Conservation (phyloP, 2,329 filamentous ascomycete genomes). For the Alternaria viburni region DNA sequence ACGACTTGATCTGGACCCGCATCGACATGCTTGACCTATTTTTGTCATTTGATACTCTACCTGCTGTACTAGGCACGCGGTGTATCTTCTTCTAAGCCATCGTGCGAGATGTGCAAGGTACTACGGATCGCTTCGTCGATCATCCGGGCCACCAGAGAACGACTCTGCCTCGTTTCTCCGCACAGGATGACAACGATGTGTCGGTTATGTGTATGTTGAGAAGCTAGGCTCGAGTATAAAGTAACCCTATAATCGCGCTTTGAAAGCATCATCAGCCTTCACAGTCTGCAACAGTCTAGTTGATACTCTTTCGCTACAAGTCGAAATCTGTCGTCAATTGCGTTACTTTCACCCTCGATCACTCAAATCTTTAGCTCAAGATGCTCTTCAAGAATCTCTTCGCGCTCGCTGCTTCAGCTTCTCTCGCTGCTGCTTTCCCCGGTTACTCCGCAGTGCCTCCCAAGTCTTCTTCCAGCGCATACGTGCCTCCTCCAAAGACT, state of each 20-base stretch:
- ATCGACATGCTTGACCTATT: background rate
- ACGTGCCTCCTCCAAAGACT: background rate
- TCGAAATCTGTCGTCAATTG: background rate
- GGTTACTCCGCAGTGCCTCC: slow-evolving; percentile 1
- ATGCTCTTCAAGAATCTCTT: slow-evolving; percentile 28
- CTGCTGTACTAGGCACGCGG: slow-evolving; percentile 1
- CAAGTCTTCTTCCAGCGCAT: background rate
- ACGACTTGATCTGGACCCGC: slow-evolving; percentile 8
- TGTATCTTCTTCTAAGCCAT: background rate
- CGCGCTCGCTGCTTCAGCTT: slow-evolving; percentile 23
- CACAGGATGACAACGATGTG: background rate
- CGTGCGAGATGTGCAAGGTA: slow-evolving; percentile 1
- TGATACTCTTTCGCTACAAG: background rate
- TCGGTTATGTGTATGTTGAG: background rate
- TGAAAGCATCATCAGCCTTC: slow-evolving; percentile 1
- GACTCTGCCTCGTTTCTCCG: slow-evolving; percentile 13
- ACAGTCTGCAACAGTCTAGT: slow-evolving; percentile 6
- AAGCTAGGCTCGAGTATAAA: slow-evolving; percentile 16
- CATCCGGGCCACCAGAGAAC: background rate
- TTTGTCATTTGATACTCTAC: background rate
- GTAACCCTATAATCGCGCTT: slow-evolving; percentile 4
- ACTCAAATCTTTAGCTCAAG: slow-evolving; percentile 1
- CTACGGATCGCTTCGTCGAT: slow-evolving; percentile 6
- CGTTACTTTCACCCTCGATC: background rate
- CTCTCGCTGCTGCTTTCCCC: slow-evolving; percentile 21